These are phyloP conservation scores for Blepharisma japonicum DNA, from an alignment of 73 alveolate species.

Conservation along the genomic window DNA sequence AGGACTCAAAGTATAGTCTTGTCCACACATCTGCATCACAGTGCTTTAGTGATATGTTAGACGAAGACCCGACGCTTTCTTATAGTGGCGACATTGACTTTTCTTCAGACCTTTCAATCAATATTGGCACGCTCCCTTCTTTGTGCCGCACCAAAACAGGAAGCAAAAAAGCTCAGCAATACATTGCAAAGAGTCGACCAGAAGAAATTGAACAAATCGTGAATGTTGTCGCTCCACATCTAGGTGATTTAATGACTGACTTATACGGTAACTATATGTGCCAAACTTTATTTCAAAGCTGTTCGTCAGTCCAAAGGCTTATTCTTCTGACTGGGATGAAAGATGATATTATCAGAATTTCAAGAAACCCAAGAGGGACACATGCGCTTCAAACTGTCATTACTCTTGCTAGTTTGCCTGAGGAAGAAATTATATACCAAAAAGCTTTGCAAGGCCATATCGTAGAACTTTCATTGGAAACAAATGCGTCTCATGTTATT, in stretches of 20 bases:
- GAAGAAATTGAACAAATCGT: conserved; percentile 41
- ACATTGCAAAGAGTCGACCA: not conserved
- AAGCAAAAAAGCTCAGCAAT: not conserved
- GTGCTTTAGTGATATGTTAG: too few species aligned
- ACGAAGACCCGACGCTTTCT: too few species aligned
- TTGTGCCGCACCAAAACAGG: too few species aligned
- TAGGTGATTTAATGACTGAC: conserved; percentile 79
- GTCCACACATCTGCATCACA: too few species aligned
- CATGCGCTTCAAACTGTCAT: conserved; percentile 84
- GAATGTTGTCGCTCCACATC: conserved; percentile 50
- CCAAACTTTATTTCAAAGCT: conserved; percentile 69
- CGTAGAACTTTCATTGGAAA: conserved; percentile 58
- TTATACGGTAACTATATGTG: conserved; percentile 88
- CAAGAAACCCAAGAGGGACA: conserved; percentile 86
- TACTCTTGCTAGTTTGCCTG: conserved; percentile 71
- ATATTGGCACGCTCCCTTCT: too few species aligned
- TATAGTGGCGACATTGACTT: too few species aligned
- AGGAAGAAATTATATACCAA: conserved; percentile 76
- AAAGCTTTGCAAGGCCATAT: conserved; percentile 61
- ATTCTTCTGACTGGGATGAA: conserved; percentile 55
- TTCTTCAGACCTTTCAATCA: too few species aligned
- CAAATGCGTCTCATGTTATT: conserved; percentile 86
- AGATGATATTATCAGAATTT: conserved; percentile 64
- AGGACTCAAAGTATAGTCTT: too few species aligned
- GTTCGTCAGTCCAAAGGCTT: conserved; percentile 69